Evolutionary conservation across 2,329 filamentous ascomycete species (phyloP).

Genomic region (Rosellinia necatrix): DNA sequence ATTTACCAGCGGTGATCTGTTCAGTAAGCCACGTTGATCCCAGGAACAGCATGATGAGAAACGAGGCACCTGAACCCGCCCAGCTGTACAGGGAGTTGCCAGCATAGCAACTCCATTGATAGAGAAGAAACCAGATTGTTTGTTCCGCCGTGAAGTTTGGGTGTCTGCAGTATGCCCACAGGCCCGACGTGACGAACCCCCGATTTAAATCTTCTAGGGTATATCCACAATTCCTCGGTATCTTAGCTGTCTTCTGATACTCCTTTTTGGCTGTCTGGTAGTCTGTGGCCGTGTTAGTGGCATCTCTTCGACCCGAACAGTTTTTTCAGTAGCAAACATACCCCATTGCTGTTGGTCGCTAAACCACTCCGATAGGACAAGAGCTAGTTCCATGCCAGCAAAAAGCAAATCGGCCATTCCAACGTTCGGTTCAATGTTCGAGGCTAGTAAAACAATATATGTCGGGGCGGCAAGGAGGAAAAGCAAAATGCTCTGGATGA

Average conservation of each 20-base stretch:
- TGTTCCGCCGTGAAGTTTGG: constrained; percentile 96
- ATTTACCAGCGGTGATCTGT: constrained; percentile 77
- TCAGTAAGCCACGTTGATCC: constrained; percentile 89
- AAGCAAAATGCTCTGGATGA: constrained; percentile 81
- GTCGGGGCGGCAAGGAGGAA: constrained; percentile 75
- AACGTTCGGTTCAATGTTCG: constrained; percentile 61
- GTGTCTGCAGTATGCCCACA: constrained; percentile 89
- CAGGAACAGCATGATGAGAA: constrained; percentile 82
- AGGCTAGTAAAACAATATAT: constrained; percentile 79
- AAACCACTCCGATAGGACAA: constrained; percentile 72
- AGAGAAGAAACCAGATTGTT: constrained; percentile 83
- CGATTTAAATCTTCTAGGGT: constrained; percentile 80
- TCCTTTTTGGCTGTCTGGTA: constrained; percentile 81
- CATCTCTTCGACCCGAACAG: background rate
- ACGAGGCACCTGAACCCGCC: constrained; percentile 71
- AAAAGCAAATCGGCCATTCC: constrained; percentile 54
- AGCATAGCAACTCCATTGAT: constrained; percentile 83
- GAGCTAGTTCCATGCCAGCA: constrained; percentile 50
- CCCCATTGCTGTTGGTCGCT: constrained; percentile 94
- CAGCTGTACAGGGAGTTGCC: constrained; percentile 77
- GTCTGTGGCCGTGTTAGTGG: constrained; percentile 48
- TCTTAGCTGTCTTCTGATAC: constrained; percentile 74
- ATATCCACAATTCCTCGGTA: constrained; percentile 66
- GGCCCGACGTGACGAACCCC: constrained; percentile 81
- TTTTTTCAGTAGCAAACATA: constrained; percentile 49